These are phyloP conservation scores for Zoysia pacifica DNA, from an alignment of 176 grass and related monocot genomes.

Conservation along the genomic window DNA sequence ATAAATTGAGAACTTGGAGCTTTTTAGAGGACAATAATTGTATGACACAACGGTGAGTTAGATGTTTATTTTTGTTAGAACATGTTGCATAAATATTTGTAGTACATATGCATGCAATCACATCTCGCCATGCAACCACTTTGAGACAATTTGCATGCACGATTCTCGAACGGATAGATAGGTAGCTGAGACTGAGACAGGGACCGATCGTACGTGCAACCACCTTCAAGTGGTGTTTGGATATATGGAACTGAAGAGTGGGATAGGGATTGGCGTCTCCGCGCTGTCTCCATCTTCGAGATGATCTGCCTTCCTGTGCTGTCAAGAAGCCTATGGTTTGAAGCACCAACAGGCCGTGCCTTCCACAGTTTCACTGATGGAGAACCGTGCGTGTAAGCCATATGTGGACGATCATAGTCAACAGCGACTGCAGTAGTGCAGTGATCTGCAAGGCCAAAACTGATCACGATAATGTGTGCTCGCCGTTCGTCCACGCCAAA, in stretches of 20 bases:
- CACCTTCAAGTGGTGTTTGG: neutral
- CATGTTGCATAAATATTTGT: neutral
- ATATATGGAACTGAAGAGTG: too few relatives aligned
- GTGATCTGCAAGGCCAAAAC: neutral
- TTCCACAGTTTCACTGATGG: neutral
- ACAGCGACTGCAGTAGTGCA: neutral
- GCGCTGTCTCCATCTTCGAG: neutral
- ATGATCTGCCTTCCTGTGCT: neutral
- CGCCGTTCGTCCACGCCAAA: neutral
- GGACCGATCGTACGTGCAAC: slow-evolving; percentile 11
- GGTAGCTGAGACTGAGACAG: neutral
- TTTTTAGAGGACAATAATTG: too few relatives aligned
- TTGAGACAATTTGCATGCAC: neutral
- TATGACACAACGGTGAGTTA: too few relatives aligned
- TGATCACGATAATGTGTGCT: neutral
- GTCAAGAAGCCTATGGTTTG: neutral
- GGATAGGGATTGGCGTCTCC: neutral
- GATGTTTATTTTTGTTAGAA: too few relatives aligned
- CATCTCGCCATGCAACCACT: neutral
- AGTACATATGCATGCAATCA: too few relatives aligned
- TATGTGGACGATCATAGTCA: neutral
- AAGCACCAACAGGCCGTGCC: neutral
- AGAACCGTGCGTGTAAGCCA: neutral
- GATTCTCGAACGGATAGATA: neutral
- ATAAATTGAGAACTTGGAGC: too few relatives aligned